These are phyloP conservation scores for Mortierella sp. DNA, from an alignment of 371 early-diverging fungal species.

Conservation along the genomic window DNA sequence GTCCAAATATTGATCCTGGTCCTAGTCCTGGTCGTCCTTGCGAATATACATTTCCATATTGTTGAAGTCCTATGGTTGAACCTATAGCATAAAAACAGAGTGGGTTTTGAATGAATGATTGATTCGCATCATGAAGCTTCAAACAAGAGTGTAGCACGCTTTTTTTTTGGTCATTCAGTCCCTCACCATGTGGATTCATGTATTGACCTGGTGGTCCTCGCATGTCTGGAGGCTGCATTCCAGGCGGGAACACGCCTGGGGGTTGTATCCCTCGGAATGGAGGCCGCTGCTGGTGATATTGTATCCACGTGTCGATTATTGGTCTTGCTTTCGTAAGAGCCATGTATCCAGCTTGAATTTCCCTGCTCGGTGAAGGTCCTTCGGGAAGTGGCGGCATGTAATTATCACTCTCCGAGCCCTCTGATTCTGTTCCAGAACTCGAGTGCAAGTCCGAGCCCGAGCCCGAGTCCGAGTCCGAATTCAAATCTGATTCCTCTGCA, in stretches of 20 bases:
- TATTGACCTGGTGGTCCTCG: constrained; percentile 29
- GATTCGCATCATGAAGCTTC: not conserved
- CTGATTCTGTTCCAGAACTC: constrained; percentile 32
- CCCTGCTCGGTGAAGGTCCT: constrained; percentile 40
- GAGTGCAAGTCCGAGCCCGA: constrained; percentile 42
- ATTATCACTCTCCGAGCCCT: constrained; percentile 31
- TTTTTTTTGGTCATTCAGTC: not conserved
- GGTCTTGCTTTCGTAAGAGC: constrained; percentile 33
- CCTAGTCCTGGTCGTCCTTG: constrained; percentile 30
- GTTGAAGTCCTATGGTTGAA: constrained; percentile 29
- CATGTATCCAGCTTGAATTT: constrained; percentile 25
- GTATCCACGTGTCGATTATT: constrained; percentile 23
- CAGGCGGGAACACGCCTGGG: constrained; percentile 19
- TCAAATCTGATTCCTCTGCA: constrained; percentile 21
- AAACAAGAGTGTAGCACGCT: not conserved
- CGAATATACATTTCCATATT: constrained; percentile 27
- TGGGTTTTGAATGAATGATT: not conserved
- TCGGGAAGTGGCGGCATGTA: constrained; percentile 54
- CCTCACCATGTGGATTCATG: constrained; percentile 28
- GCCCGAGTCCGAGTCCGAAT: constrained; percentile 34
- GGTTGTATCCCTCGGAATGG: constrained; percentile 7
- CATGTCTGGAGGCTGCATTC: constrained; percentile 25
- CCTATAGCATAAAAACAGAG: not conserved
- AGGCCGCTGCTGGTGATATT: constrained; percentile 23
- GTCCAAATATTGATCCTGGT: constrained; percentile 24